These are phyloP conservation scores for Trichosporon ovoides DNA, from an alignment of 1,284 basidiomycete species.

Conservation along the genomic window DNA sequence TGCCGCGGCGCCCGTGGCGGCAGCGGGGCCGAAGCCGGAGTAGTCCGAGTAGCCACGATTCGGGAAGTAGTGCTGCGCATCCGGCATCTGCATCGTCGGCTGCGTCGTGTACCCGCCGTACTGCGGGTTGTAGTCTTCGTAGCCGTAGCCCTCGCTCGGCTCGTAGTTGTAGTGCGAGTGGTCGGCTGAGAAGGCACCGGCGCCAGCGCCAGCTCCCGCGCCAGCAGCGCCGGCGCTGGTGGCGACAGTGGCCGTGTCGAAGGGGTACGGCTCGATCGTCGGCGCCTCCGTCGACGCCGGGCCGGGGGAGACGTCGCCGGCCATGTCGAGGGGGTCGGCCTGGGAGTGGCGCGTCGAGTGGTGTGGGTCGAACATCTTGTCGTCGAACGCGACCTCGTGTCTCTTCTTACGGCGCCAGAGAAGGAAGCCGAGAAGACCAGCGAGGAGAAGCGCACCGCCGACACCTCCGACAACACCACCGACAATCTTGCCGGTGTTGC, in stretches of 20 bases:
- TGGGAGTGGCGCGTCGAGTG: constrained; percentile 38
- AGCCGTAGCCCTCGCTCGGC: background rate
- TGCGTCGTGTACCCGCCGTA: constrained; percentile 19
- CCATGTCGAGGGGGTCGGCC: constrained; percentile 40
- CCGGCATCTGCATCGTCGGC: constrained; percentile 40
- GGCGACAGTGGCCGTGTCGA: constrained; percentile 9
- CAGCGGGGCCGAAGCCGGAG: constrained; percentile 14
- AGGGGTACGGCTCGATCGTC: constrained; percentile 25
- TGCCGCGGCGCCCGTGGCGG: background rate
- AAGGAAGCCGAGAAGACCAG: constrained; percentile 39
- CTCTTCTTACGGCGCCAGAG: constrained; percentile 30
- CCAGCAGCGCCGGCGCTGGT: background rate
- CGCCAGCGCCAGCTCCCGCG: background rate
- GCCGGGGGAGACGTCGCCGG: constrained; percentile 30
- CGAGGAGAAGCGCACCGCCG: constrained; percentile 34
- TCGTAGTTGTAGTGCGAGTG: constrained; percentile 5
- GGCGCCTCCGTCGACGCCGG: constrained; percentile 20
- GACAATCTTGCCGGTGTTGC: constrained; percentile 46
- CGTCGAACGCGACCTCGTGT: constrained; percentile 43
- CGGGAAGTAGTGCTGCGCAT: constrained; percentile 37
- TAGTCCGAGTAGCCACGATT: constrained; percentile 13
- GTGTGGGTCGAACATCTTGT: constrained; percentile 47
- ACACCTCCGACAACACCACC: constrained; percentile 49
- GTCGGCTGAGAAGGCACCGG: background rate
- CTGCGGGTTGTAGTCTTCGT: constrained; percentile 12